Conservation (phyloP, 2,329 filamentous ascomycete species). For the Cladophialophora chaetospira region DNA sequence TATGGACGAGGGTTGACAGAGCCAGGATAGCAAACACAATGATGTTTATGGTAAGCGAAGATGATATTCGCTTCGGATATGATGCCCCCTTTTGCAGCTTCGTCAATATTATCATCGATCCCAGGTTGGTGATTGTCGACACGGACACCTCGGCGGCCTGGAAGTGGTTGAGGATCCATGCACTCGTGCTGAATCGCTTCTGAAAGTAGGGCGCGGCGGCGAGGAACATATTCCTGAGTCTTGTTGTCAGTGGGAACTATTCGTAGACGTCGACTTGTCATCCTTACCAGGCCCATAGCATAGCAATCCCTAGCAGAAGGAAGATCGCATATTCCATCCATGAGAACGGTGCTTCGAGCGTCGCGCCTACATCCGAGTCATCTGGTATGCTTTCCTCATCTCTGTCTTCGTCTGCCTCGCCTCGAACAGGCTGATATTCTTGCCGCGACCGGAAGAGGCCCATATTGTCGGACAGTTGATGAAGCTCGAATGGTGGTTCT, state of each 20-base stretch:
- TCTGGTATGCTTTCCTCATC: constrained; percentile 18
- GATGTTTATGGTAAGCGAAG: constrained; percentile 76
- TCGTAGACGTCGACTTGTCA: no score
- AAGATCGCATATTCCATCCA: constrained; percentile 87
- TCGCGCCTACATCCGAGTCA: constrained; percentile 13
- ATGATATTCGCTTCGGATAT: constrained; percentile 82
- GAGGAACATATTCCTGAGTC: constrained; percentile 92
- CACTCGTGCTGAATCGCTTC: constrained; percentile 70
- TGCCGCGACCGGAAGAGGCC: constrained; percentile 37
- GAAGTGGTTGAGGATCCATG: constrained; percentile 77
- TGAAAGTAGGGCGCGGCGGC: constrained; percentile 94
- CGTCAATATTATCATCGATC: constrained; percentile 73
- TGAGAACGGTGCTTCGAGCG: constrained; percentile 61
- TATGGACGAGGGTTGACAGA: constrained; percentile 72
- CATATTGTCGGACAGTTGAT: constrained; percentile 34
- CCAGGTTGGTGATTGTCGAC: constrained; percentile 80
- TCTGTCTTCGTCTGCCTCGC: constrained; percentile 23
- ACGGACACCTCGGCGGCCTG: constrained; percentile 87
- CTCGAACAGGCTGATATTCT: constrained; percentile 37
- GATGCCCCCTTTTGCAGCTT: constrained; percentile 79
- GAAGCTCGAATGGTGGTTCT: constrained; percentile 27
- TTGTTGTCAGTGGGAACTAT: constrained; percentile 1
- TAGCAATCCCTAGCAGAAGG: constrained; percentile 79
- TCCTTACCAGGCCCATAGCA: constrained; percentile 93
- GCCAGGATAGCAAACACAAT: constrained; percentile 75